Percentiles rank a stretch among this genome's conserved stretches.
phyloP scores from a whole-genome alignment of 805 yeast species.

The Helenozyma rhizophorensis region DNA sequence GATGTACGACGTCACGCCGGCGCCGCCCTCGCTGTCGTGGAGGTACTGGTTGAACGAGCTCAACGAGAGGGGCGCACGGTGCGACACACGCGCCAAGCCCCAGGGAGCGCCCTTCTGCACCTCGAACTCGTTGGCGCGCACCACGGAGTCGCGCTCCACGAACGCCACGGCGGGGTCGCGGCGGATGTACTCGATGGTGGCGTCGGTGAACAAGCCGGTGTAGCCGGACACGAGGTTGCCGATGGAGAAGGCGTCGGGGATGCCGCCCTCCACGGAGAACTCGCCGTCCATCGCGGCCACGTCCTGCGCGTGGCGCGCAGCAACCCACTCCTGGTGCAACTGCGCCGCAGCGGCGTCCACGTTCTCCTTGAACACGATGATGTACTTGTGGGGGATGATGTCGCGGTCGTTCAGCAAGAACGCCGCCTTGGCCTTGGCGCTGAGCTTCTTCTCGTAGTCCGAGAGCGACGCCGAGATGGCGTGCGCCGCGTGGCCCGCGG shows the following conservation, averaged over 20 bases:
- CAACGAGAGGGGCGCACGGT: conserved; percentile 64
- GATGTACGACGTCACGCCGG: conserved; percentile 65
- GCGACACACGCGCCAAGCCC: conserved; percentile 91
- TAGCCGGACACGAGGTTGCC: conserved; percentile 63
- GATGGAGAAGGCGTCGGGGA: conserved; percentile 49
- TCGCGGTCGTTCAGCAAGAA: conserved; percentile 18
- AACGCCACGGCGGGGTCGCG: conserved; percentile 57
- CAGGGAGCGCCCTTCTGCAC: conserved; percentile 86
- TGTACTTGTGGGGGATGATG: conserved; percentile 70
- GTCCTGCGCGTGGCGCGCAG: conserved; percentile 40
- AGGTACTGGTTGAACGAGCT: conserved; percentile 50
- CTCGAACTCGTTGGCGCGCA: conserved; percentile 56
- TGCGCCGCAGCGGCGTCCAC: conserved; percentile 48
- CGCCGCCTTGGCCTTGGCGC: conserved; percentile 8
- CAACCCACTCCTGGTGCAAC: conserved; percentile 66
- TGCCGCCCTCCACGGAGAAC: conserved; percentile 10
- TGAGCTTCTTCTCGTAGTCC: conserved; percentile 7
- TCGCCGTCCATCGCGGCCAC: conserved; percentile 28
- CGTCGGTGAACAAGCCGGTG: conserved; percentile 76
- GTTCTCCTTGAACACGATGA: conserved; percentile 74
- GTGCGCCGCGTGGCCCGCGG: conserved; percentile 9
- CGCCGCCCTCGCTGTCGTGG: conserved; percentile 40
- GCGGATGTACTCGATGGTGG: conserved; percentile 69
- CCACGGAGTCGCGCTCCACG: conserved; percentile 67
- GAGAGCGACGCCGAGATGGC: conserved; percentile 2